Percentiles rank a stretch among this genome's conserved stretches.
Evolutionary conservation across 257 asterid species (phyloP).

Genomic region (Knoxia roxburghii): DNA sequence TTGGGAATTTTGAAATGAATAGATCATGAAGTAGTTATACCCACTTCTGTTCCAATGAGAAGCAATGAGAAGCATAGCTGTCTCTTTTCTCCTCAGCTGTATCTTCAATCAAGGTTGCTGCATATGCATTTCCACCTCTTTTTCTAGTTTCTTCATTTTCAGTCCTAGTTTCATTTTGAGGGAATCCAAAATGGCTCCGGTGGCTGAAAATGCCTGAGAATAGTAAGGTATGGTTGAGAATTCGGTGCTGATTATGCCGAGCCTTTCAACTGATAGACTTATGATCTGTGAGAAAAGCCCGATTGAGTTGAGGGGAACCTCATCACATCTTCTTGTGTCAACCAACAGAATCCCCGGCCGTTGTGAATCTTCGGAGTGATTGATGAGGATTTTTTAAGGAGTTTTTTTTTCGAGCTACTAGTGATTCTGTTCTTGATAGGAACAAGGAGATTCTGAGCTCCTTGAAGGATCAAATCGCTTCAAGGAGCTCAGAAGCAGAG

Average conservation of each 20-base stretch:
- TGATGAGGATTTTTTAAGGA: slow-evolving; percentile 33
- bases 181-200: slow-evolving; percentile 38
- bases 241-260: slow-evolving; percentile 44
- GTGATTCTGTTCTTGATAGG: slow-evolving; percentile 26
- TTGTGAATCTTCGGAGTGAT: slow-evolving; percentile 38
- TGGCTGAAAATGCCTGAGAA: slow-evolving; percentile 42
- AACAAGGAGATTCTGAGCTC: slow-evolving; percentile 53
- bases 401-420: slow-evolving; percentile 39
- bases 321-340: slow-evolving; percentile 73
- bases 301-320: slow-evolving; percentile 60
- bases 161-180: too few species aligned
- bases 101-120: too few species aligned
- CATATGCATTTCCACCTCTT: too few species aligned
- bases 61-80: too few species aligned
- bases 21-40: too few species aligned
- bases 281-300: slow-evolving; percentile 64
- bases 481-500: too few species aligned
- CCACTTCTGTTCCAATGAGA: too few species aligned
- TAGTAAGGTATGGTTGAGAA: slow-evolving; percentile 35
- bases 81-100: too few species aligned
- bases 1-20: too few species aligned
- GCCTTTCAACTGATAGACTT: slow-evolving; percentile 53
- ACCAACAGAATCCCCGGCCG: slow-evolving; percentile 77
- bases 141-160: too few species aligned
- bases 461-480: slow-evolving; percentile 61